Conservation (phyloP, 257 asterid genomes). For the Penstemon davidsonii region DNA sequence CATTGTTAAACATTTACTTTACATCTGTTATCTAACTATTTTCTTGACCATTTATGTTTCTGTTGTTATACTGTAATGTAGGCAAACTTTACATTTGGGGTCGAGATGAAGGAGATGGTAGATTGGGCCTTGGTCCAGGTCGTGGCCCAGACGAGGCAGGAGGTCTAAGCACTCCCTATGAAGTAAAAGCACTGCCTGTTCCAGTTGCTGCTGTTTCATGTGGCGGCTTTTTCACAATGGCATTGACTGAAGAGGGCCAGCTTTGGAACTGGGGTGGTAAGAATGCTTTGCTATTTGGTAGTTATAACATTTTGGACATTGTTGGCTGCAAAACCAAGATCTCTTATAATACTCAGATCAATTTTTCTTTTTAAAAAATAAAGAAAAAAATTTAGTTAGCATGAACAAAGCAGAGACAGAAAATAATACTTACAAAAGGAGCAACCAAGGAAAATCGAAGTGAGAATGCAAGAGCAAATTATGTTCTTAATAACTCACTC, state of each 20-base stretch:
- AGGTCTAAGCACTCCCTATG: constrained; percentile 80
- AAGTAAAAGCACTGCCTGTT: constrained; percentile 69
- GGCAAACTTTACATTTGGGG: constrained; percentile 95
- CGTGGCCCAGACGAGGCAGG: constrained; percentile 95
- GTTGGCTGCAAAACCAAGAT: too few species aligned
- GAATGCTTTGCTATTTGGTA: constrained; percentile 16
- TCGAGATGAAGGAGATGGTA: constrained; percentile 98
- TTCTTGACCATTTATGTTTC: constrained; percentile 14
- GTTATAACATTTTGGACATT: too few species aligned
- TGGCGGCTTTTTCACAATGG: constrained; percentile 98
- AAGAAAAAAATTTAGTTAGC: too few species aligned
- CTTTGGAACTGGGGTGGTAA: constrained; percentile 99
- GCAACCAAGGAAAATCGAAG: too few species aligned
- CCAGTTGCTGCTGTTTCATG: constrained; percentile 88
- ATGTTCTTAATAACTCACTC: too few species aligned
- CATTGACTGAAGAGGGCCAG: constrained; percentile 79
- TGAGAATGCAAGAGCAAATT: too few species aligned
- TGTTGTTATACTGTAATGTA: constrained; percentile 30
- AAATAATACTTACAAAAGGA: too few species aligned
- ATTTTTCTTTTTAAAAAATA: too few species aligned
- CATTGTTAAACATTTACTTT: constrained; percentile 1
- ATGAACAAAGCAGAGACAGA: too few species aligned
- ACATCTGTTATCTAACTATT: constrained; percentile 31
- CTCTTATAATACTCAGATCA: too few species aligned
- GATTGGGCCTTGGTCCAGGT: constrained; percentile 94